Evolutionary conservation across 352 stramenopile genomes (phyloP).

Genomic region (Thalassiosira mediterranea): DNA sequence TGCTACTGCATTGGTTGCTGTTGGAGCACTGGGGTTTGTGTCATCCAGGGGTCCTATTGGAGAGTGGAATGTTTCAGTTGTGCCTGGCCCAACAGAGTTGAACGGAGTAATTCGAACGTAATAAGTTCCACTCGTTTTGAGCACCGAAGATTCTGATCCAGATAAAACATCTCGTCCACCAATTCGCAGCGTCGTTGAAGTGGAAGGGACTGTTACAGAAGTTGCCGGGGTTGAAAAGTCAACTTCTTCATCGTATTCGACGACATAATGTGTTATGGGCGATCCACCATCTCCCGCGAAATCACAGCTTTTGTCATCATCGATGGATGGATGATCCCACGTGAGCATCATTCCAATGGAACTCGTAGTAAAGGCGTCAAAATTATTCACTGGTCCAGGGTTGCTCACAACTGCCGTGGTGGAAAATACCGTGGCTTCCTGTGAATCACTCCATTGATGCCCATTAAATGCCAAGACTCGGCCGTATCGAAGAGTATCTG

Average conservation of each 20-base stretch:
- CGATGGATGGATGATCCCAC: slow-evolving; percentile 86
- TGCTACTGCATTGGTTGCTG: slow-evolving; percentile 75
- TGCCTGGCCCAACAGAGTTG: slow-evolving; percentile 67
- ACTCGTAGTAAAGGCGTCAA: slow-evolving; percentile 81
- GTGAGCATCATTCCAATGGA: slow-evolving; percentile 90
- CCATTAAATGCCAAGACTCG: slow-evolving; percentile 92
- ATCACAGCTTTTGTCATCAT: slow-evolving; percentile 72
- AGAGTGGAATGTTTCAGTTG: slow-evolving; percentile 39
- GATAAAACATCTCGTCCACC: slow-evolving; percentile 92
- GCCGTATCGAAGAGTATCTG: slow-evolving; percentile 85
- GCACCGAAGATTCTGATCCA: slow-evolving; percentile 86
- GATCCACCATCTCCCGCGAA: slow-evolving; percentile 88
- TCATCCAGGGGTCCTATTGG: slow-evolving; percentile 56
- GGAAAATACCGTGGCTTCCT: slow-evolving; percentile 61
- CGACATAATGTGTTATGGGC: slow-evolving; percentile 88
- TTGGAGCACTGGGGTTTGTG: slow-evolving; percentile 60
- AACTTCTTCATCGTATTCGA: slow-evolving; percentile 90
- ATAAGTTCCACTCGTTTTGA: slow-evolving; percentile 87
- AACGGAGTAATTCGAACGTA: slow-evolving; percentile 84
- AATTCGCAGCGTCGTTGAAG: slow-evolving; percentile 88
- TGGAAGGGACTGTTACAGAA: slow-evolving; percentile 73
- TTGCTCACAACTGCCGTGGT: slow-evolving; percentile 82
- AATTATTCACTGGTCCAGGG: slow-evolving; percentile 59
- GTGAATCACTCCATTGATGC: slow-evolving; percentile 82
- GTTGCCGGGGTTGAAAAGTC: slow-evolving; percentile 85